Percentiles rank a stretch among this genome's conserved stretches.
Evolutionary conservation across 768 basidiomycete species (phyloP).

Genomic region (Infundibulicybe gibba): DNA sequence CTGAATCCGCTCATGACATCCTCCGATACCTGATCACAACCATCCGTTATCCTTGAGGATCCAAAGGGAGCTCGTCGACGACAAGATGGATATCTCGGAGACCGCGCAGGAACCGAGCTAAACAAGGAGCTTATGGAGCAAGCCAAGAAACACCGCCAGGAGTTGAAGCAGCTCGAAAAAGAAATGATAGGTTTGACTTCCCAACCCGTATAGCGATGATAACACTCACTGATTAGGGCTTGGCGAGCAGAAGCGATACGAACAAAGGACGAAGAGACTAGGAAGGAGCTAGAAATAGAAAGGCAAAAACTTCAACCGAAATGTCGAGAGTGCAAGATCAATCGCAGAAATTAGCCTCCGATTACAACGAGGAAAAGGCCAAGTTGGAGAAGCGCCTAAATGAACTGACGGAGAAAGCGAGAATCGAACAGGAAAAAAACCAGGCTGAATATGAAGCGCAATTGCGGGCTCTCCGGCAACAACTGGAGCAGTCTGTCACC

Average conservation of each 20-base stretch:
- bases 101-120: slow-evolving; percentile 51
- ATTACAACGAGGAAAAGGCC: slow-evolving; percentile 32
- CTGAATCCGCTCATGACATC: slow-evolving; percentile 34
- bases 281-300: slow-evolving; percentile 40
- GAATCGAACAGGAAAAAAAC: too few relatives aligned
- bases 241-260: slow-evolving; percentile 27
- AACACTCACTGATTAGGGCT: too few relatives aligned
- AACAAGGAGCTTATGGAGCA: slow-evolving; percentile 45
- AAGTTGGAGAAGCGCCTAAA: slow-evolving; percentile 13
- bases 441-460: too few relatives aligned
- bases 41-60: slow-evolving; percentile 44
- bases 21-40: slow-evolving; percentile 36
- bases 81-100: slow-evolving; percentile 42
- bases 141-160: slow-evolving; percentile 40
- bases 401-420: too few relatives aligned
- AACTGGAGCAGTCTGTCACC: too few relatives aligned
- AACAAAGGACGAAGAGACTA: slow-evolving; percentile 43
- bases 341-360: slow-evolving; percentile 33
- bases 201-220: too few relatives aligned
- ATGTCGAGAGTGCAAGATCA: slow-evolving; percentile 37
- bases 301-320: slow-evolving; percentile 38
- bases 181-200: slow-evolving; percentile 31
- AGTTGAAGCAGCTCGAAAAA: slow-evolving; percentile 39
- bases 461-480: too few relatives aligned
- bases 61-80: slow-evolving; percentile 46